Base-by-base conservation (phyloP, 192 early-diverging fungal species). In the Dissophora ornata region DNA sequence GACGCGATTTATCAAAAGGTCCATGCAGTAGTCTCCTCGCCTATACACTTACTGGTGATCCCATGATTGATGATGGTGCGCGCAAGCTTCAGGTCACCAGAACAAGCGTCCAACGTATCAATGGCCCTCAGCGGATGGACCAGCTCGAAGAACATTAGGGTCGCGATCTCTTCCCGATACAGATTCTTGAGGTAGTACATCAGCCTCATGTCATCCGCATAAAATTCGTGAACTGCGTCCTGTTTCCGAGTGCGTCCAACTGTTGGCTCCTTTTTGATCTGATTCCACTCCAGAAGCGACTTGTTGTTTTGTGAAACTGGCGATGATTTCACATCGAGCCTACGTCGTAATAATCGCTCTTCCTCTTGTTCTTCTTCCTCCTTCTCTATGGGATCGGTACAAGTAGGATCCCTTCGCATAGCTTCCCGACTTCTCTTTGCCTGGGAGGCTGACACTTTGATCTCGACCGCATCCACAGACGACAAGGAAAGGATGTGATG, bases 81-180 rank as follows among this genome's bases (percentile, higher is more conserved):
- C 10, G 60, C 60, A 1, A 54, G 18, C 25, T 29, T 36, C 54
- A 71, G 21, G 30, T 71, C 33, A 13, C 58, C 52, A 28, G 29
- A 36, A 21, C 53, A 61, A 12, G 69, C 60, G 63, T 71, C 69
- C 28, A 71, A n/a, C 32, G 63, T 56, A 22, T 71, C 69, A 26
- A 71, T 71, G 0, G 69, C 61, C 38, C 30, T 71, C 36, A 62
- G 34, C 24, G 48, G 45, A 3, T 57, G 60, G 1, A 71, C 54
- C 8, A 71, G 52, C 18, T 71, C 69, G 15, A 34, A 32, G 50
- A 57, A 15, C 40, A 57, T 46, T 38, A 71, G 18, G 2, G 28
- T 36, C 36, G 57, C 36, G n/a, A 71, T 57, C 54, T 71, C 53
- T 2, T 26, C 13, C 15, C 22, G 19, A 46, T 63, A 71, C 4